Evolutionary conservation across 2,329 filamentous ascomycete genomes (phyloP).

Genomic region (Aspergillus awamori): DNA sequence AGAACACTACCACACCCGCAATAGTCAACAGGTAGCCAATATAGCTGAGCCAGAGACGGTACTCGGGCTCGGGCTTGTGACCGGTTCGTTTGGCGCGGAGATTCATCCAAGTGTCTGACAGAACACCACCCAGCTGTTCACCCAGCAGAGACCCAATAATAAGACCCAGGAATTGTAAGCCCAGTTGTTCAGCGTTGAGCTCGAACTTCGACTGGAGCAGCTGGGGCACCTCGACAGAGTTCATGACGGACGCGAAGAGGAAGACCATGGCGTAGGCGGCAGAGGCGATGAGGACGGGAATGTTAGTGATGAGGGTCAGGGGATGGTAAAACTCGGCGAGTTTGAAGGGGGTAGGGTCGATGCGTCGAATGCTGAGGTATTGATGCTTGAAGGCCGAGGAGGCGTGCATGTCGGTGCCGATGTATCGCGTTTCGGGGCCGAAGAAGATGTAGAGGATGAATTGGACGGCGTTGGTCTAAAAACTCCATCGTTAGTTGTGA

Average conservation of each 20-base stretch:
- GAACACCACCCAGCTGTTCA: slow-evolving; percentile 59
- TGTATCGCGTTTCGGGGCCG: slow-evolving; percentile 58
- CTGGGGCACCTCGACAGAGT: slow-evolving; percentile 63
- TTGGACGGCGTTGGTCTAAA: slow-evolving; percentile 57
- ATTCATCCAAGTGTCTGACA: slow-evolving; percentile 61
- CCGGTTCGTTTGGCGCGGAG: slow-evolving; percentile 33
- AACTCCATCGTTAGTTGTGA: slow-evolving; percentile 14
- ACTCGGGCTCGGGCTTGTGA: slow-evolving; percentile 53
- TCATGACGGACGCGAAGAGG: slow-evolving; percentile 56
- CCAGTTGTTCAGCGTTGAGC: slow-evolving; percentile 61
- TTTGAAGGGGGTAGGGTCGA: slow-evolving; percentile 55
- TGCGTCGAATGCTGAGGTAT: slow-evolving; percentile 51
- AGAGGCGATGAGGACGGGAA: slow-evolving; percentile 55
- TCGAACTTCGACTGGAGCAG: slow-evolving; percentile 59
- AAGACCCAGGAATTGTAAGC: slow-evolving; percentile 60
- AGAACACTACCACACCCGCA: slow-evolving; percentile 59
- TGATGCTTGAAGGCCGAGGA: slow-evolving; percentile 25
- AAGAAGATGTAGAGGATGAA: slow-evolving; percentile 59
- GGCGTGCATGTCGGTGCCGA: slow-evolving; percentile 28
- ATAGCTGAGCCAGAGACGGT: slow-evolving; percentile 61
- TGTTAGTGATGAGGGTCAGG: slow-evolving; percentile 48
- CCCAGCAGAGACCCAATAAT: slow-evolving; percentile 62
- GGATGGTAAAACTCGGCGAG: slow-evolving; percentile 57
- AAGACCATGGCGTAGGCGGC: slow-evolving; percentile 61
- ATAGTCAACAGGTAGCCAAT: slow-evolving; percentile 56